Conservation (phyloP, 225 moss, liverwort and hornwort genomes). For the Physcomitrium patens region DNA sequence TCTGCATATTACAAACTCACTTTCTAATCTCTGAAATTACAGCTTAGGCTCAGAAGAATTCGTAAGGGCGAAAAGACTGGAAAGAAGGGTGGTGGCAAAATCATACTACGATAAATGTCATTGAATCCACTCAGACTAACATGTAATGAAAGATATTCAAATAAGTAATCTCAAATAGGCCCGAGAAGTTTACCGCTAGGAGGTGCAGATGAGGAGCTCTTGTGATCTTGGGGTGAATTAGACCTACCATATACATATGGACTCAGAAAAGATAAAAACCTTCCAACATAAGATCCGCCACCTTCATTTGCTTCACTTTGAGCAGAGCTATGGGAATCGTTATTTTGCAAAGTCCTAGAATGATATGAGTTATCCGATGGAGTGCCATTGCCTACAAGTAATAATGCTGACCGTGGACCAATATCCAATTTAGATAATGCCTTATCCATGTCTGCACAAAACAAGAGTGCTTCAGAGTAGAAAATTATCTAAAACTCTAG, state of each 20-base stretch:
- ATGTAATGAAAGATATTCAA: conserved; percentile 2
- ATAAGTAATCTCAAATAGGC: not conserved
- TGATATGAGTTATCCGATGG: conserved; percentile 38
- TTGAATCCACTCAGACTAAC: not conserved
- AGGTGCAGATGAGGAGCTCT: conserved; percentile 32
- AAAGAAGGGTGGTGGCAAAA: not conserved
- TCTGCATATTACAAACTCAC: not conserved
- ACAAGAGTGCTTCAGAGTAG: conserved; percentile 15
- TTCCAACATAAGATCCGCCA: conserved; percentile 55
- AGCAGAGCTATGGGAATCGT: conserved; percentile 29
- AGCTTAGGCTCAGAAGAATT: too few species aligned
- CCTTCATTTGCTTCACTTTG: conserved; percentile 34
- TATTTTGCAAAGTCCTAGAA: conserved; percentile 42
- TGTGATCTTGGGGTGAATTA: conserved; percentile 38
- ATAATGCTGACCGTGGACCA: conserved; percentile 70
- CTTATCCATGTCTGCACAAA: conserved; percentile 60
- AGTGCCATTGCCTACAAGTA: conserved; percentile 53
- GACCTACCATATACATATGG: conserved; percentile 58
- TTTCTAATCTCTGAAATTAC: not conserved
- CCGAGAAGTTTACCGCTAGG: conserved; percentile 33
- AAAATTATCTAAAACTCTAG: conserved; percentile 14
- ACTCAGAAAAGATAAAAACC: conserved; percentile 62
- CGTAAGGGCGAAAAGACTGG: not conserved
- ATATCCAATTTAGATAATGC: conserved; percentile 59
- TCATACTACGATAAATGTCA: not conserved